These are phyloP conservation scores for Kwoniella shandongensis DNA, from an alignment of 768 basidiomycete species.

Conservation along the genomic window DNA sequence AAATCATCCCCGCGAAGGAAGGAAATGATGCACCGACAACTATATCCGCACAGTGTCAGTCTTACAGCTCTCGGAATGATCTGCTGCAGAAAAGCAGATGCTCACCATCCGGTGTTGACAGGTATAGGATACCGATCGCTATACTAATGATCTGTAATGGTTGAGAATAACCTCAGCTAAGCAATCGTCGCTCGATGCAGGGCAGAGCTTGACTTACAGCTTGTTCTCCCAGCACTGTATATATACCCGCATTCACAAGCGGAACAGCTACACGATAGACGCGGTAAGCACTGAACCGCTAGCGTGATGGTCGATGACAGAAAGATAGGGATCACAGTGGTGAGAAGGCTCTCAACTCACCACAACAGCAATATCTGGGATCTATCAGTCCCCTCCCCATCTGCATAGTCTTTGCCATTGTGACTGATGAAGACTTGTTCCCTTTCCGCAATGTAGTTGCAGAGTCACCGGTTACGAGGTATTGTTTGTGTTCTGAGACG, in stretches of 20 bases:
- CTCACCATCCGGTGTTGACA: constrained; percentile 42
- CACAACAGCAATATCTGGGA: constrained; percentile 79
- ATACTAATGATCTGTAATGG: constrained; percentile 37
- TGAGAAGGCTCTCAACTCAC: no score
- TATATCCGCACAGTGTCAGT: constrained; percentile 41
- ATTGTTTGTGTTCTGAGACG: no score
- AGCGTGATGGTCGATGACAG: no score
- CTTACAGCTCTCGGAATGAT: not conserved
- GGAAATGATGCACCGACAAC: constrained; percentile 87
- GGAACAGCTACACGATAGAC: constrained; percentile 68
- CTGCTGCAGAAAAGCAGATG: not conserved
- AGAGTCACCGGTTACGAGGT: no score
- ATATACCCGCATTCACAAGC: constrained; percentile 84
- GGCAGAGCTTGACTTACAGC: constrained; percentile 54
- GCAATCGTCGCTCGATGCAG: not conserved
- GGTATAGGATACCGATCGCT: constrained; percentile 42
- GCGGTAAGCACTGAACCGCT: no score
- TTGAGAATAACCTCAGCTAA: not conserved
- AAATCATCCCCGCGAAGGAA: constrained; percentile 68
- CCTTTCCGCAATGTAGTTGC: no score
- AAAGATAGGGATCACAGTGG: no score
- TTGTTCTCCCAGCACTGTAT: constrained; percentile 74
- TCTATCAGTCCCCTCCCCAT: constrained; percentile 34
- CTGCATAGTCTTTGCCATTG: constrained; percentile 16
- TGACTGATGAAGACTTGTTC: constrained; percentile 1